phyloP scores from a whole-genome alignment of 768 basidiomycete species.

The Trametes meyenii region DNA sequence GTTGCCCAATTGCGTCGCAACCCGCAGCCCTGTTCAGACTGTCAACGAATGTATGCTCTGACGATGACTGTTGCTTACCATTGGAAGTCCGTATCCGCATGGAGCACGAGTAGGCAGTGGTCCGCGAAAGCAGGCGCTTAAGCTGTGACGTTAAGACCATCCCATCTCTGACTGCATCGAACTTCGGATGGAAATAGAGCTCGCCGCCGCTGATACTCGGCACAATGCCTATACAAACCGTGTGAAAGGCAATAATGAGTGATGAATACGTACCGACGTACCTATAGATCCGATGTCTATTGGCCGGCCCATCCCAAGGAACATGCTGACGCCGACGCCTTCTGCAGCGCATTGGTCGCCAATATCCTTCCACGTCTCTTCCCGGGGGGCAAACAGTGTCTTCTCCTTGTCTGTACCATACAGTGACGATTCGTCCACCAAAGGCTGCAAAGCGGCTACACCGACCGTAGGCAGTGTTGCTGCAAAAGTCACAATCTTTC shows the following conservation, averaged over 20 bases:
- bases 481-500: conserved; percentile 76
- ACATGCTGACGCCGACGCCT: conserved; percentile 89
- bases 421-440: conserved; percentile 61
- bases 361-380: conserved; percentile 75
- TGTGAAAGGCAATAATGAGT: conserved; percentile 6
- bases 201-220: conserved; percentile 85
- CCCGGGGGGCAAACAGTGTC: conserved; percentile 76
- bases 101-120: conserved; percentile 77
- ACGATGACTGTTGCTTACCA: conserved; percentile 48
- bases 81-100: conserved; percentile 84
- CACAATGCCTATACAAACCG: conserved; percentile 52
- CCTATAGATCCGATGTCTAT: conserved; percentile 90
- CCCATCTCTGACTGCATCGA: conserved; percentile 68
- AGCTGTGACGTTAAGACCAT: conserved; percentile 74
- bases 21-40: conserved; percentile 54
- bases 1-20: conserved; percentile 70
- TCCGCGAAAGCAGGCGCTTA: conserved; percentile 63
- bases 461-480: conserved; percentile 72
- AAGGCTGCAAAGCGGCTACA: conserved; percentile 63
- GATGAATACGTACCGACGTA: conserved; percentile 32
- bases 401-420: conserved; percentile 89
- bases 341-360: conserved; percentile 88
- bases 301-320: conserved; percentile 77
- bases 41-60: neutral
- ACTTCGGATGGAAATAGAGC: conserved; percentile 91